Evolutionary conservation across 495 filamentous ascomycete species (phyloP), one percentile per base, ranked within the genome.

Genomic region (Podospora conica): DNA sequence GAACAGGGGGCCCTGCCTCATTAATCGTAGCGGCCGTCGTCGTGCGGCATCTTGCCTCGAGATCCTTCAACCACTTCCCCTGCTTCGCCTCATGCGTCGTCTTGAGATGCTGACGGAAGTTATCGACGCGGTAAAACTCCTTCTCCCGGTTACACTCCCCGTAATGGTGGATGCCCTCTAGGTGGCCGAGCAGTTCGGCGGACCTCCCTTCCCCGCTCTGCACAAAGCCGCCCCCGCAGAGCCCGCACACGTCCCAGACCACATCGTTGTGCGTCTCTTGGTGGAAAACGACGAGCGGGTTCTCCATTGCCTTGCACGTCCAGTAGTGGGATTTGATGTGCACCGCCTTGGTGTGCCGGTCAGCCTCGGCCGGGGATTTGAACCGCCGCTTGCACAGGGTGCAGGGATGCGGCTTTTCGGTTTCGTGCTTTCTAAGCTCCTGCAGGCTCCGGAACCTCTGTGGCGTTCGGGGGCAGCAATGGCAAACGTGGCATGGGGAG

Each of bases 341-440:
- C 23, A 96, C 85, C 0, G 91, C 93, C 65, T 95, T 96, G 72
- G 92, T 88, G 74, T 96, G 92, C 12, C 92, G 85, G 71, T 95
- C 92, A 21, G 91, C 91, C 79, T 96, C 92, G 67, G 93, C 94
- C 69, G 93, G 94, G 74, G 91, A 91, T 72, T 96, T 95, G 82
- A 96, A 96, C 20, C 91, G 84, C 73, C 91, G 92, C 53, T 85
- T 85, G 76, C 92, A 96, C 71, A 86, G 92, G 29, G 84, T 79
- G 73, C 92, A 96, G 11, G 83, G 82, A 73, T 95, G 92, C 68
- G 92, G 91, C 70, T 93, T 95, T 73, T 93, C 91, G 70, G 86
- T 83, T 69, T 90, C 87, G 73, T 96, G 92, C 33, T 66, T 63
- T 24, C 76, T 78, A 60, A 95, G 77, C 31, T 93, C 90, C 31